phyloP scores from a whole-genome alignment of 257 asterid species.

The Mentha longifolia region DNA sequence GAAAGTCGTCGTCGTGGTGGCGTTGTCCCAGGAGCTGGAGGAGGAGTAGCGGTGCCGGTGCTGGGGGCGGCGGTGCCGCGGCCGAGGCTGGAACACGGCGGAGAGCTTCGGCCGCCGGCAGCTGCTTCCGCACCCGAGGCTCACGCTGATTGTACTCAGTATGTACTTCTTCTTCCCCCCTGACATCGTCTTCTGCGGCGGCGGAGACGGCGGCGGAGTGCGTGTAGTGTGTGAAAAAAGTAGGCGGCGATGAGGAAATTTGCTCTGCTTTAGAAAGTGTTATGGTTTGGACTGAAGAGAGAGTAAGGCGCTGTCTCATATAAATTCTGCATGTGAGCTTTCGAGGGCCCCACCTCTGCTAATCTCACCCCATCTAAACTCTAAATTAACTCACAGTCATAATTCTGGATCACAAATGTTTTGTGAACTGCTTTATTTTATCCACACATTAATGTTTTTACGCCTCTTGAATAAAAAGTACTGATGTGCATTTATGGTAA shows the following conservation, averaged over 20 bases:
- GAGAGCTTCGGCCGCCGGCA: conserved; percentile 69
- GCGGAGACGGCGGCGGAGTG: neutral
- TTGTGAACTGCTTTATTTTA: neutral
- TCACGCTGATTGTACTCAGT: conserved; percentile 48
- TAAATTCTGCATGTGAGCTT: conserved; percentile 47
- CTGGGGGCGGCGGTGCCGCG: conserved; percentile 26
- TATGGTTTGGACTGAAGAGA: conserved; percentile 9
- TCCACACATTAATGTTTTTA: too few relatives aligned
- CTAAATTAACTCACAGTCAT: conserved; percentile 12
- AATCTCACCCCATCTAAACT: conserved; percentile 21
- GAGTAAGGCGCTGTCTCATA: conserved; percentile 35
- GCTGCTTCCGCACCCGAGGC: conserved; percentile 66
- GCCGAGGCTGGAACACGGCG: conserved; percentile 58
- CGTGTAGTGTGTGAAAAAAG: neutral
- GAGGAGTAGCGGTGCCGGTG: conserved; percentile 42
- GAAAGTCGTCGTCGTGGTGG: conserved; percentile 56
- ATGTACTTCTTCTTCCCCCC: conserved; percentile 48
- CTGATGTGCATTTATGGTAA: neutral
- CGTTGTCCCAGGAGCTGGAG: conserved; percentile 55
- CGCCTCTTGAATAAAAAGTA: neutral
- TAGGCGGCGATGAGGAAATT: neutral
- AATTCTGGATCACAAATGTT: neutral
- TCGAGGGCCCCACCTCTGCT: conserved; percentile 30
- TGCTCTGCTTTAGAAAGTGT: neutral
- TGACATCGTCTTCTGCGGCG: conserved; percentile 65